Evolutionary conservation across 768 basidiomycete genomes (phyloP), one percentile per base, ranked within the genome.

Genomic region (Hebeloma cylindrosporum): DNA sequence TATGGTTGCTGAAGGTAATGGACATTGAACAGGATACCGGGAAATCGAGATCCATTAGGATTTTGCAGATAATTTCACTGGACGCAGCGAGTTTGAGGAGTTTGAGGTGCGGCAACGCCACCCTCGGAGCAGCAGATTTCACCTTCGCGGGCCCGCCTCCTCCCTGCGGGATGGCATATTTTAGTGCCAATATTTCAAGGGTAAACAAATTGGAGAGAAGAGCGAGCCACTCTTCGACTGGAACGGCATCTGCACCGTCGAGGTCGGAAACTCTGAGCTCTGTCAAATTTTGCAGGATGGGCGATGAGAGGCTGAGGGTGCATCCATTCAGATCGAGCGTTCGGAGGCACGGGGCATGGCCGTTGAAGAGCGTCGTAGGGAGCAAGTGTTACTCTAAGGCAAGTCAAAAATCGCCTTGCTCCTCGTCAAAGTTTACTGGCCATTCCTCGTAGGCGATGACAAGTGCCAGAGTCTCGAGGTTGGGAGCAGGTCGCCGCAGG

Each of bases 251-350:
- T 10, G 11, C 26, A 10, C 36, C 38, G 1, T 36, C 38, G 3
- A 38, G 45, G 14, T 32, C 32, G n/a, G 30, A 30, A 13, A 46
- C 23, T 8, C 31, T 26, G 14, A 46, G 27, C 11, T 28, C 25
- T 11, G 45, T 46, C 11, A 46, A 30, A 27, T 32, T 40, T 8
- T 23, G 14, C 6, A 46, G 36, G 25, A 46, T 18, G 6, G 45
- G 37, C 13, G 45, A 39, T 1, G 25, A 20, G 14, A 46, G 33
- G 32, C 25, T 17, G 26, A 27, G 40, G 11, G 20, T 28, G 17
- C 45, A 46, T 30, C 45, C 45, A 3, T 38, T 36, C 18, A 46
- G 28, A 14, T 46, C 45, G 9, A 46, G 37, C 11, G 27, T 38
- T 7, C 45, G 14, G 3, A 46, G 45, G 11, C 18, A 38, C 13